Conservation (phyloP, 2,329 filamentous ascomycete species). For the Cytospora chrysosperma region DNA sequence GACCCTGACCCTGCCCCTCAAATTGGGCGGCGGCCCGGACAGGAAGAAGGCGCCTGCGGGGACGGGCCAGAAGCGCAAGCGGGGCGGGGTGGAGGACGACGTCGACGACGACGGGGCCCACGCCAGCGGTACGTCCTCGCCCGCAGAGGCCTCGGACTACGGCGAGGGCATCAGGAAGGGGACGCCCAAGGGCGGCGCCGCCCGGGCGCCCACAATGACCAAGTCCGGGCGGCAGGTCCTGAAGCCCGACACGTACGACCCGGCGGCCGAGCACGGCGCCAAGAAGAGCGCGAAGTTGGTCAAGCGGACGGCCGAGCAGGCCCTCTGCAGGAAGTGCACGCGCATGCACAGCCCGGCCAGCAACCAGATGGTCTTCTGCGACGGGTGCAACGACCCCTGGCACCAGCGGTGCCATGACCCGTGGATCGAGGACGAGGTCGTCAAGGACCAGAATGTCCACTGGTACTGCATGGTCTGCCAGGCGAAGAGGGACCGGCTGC, state of each 20-base stretch:
- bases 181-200: slow-evolving; percentile 28
- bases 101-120: slow-evolving; percentile 15
- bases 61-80: slow-evolving; percentile 25
- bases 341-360: slow-evolving; percentile 68
- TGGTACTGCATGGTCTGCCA: slow-evolving; percentile 71
- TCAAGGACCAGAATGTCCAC: slow-evolving; percentile 63
- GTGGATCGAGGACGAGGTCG: slow-evolving; percentile 66
- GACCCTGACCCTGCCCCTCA: slow-evolving; percentile 20
- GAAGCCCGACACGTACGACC: slow-evolving; percentile 63
- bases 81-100: slow-evolving; percentile 22
- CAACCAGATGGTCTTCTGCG: slow-evolving; percentile 84
- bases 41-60: neutral
- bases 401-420: slow-evolving; percentile 82
- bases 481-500: slow-evolving; percentile 39
- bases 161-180: slow-evolving; percentile 35
- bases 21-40: neutral
- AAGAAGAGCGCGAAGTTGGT: slow-evolving; percentile 45
- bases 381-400: slow-evolving; percentile 76
- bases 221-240: slow-evolving; percentile 73
- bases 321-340: slow-evolving; percentile 70
- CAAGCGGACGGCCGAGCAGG: slow-evolving; percentile 60
- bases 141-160: slow-evolving; percentile 29
- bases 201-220: slow-evolving; percentile 62
- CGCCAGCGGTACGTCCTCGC: slow-evolving; percentile 24
- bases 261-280: slow-evolving; percentile 47